These are phyloP conservation scores for Phylloporus sp. DNA, from an alignment of 768 basidiomycete genomes.

Conservation along the genomic window DNA sequence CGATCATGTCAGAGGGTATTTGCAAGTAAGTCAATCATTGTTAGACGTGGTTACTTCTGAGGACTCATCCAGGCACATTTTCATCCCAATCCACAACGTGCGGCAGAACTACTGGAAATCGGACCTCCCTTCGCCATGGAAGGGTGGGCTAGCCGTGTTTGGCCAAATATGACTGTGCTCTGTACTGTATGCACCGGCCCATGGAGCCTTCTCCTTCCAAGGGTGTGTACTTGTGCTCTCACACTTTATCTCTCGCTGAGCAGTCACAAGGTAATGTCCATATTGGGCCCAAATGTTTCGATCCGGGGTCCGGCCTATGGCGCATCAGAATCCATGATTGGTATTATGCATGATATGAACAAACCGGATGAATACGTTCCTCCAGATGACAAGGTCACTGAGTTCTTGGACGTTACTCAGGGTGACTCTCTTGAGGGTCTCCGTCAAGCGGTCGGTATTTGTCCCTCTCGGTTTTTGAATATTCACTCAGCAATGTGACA, in stretches of 20 bases:
- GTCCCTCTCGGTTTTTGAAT: neutral
- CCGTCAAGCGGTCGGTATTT: constrained; percentile 12
- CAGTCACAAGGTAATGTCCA: constrained; percentile 6
- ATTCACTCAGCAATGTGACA: neutral
- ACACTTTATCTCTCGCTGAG: neutral
- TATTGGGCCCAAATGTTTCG: constrained; percentile 6
- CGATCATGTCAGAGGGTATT: constrained; percentile 7
- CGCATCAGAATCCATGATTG: constrained; percentile 10
- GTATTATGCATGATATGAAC: neutral
- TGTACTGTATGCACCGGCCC: too few relatives aligned
- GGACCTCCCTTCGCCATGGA: too few relatives aligned
- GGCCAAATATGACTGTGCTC: too few relatives aligned
- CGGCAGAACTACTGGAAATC: too few relatives aligned
- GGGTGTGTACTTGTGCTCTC: neutral
- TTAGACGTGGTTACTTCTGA: too few relatives aligned
- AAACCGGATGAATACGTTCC: constrained; percentile 12
- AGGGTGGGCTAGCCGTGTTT: too few relatives aligned
- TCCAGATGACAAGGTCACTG: too few relatives aligned
- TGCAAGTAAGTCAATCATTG: too few relatives aligned
- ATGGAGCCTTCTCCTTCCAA: too few relatives aligned
- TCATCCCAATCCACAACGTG: too few relatives aligned
- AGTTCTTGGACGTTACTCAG: constrained; percentile 16
- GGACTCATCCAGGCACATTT: too few relatives aligned
- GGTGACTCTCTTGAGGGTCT: constrained; percentile 12
- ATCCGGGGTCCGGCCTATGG: constrained; percentile 8